A percentile compares a stretch with the other conserved stretches of the same genome.
Evolutionary conservation across 2,329 filamentous ascomycete species (phyloP).

Genomic region (Drechslerella dactyloides): DNA sequence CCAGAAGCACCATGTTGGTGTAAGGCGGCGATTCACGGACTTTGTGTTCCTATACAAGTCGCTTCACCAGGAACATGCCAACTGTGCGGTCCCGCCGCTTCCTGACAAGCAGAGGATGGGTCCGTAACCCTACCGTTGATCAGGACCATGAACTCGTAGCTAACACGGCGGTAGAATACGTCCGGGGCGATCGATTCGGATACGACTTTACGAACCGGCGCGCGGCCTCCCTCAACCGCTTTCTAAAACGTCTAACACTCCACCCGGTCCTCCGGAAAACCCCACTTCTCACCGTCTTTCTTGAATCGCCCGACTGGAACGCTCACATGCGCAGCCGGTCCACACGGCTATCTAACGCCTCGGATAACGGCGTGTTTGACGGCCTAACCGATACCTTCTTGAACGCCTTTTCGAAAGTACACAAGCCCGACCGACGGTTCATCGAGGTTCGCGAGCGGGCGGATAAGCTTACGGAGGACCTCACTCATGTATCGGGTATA

Average conservation of each 20-base stretch:
- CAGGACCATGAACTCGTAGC: background rate
- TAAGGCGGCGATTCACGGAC: constrained; percentile 93
- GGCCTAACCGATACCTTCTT: constrained; percentile 95
- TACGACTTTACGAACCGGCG: constrained; percentile 87
- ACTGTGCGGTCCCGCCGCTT: constrained; percentile 88
- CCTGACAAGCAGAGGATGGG: constrained; percentile 97
- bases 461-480: constrained; percentile 91
- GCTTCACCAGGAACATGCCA: constrained; percentile 83
- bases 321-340: constrained; percentile 85
- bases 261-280: constrained; percentile 88
- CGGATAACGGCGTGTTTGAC: constrained; percentile 78
- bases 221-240: constrained; percentile 88
- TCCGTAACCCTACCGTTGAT: constrained; percentile 25
- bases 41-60: constrained; percentile 96
- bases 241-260: constrained; percentile 81
- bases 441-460: constrained; percentile 90
- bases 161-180: constrained; percentile 70
- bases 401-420: constrained; percentile 94
- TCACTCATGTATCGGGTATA: constrained; percentile 94
- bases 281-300: constrained; percentile 81
- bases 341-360: constrained; percentile 65
- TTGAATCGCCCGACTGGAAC: constrained; percentile 96
- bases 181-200: constrained; percentile 93
- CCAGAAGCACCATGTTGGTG: constrained; percentile 76
- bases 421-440: constrained; percentile 93